Percentiles rank a stretch among this genome's conserved stretches.
phyloP scores from a whole-genome alignment of 2,329 filamentous ascomycete species.

The Dichotomopilus funicola region DNA sequence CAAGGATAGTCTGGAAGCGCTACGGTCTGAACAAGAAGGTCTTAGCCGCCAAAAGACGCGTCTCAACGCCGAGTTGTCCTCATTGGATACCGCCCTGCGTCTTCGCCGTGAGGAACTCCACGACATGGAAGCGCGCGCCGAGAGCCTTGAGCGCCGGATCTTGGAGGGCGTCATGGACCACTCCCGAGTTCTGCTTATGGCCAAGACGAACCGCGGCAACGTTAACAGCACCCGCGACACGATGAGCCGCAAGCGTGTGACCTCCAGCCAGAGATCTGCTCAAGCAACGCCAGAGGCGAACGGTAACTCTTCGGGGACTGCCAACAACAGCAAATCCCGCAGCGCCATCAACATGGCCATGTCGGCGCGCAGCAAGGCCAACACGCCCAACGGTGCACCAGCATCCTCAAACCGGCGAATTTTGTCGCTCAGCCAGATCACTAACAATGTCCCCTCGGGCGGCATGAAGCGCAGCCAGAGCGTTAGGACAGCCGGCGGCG shows the following conservation, averaged over 20 bases:
- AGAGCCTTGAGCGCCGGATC: conserved; percentile 84
- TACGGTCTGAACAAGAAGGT: conserved; percentile 66
- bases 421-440: conserved; percentile 85
- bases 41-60: conserved; percentile 71
- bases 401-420: conserved; percentile 57
- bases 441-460: conserved; percentile 59
- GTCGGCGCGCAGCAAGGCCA: conserved; percentile 43
- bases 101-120: conserved; percentile 87
- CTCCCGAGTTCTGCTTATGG: conserved; percentile 80
- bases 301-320: background rate
- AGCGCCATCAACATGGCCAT: conserved; percentile 49
- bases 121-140: conserved; percentile 82
- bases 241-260: conserved; percentile 53
- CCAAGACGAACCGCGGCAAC: conserved; percentile 45
- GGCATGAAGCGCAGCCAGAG: conserved; percentile 73
- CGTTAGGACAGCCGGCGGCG: conserved; percentile 52
- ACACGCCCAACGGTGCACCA: conserved; percentile 43
- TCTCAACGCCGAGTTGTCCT: conserved; percentile 78
- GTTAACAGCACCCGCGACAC: conserved; percentile 38
- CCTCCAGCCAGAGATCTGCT: conserved; percentile 33
- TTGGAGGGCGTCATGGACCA: conserved; percentile 95
- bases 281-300: conserved; percentile 22
- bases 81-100: conserved; percentile 81
- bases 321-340: conserved; percentile 22
- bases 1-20: conserved; percentile 47